A percentile compares a stretch with the other conserved stretches of the same genome.
phyloP scores from a whole-genome alignment of 2,329 filamentous ascomycete genomes.

The Cadophora gregata region DNA sequence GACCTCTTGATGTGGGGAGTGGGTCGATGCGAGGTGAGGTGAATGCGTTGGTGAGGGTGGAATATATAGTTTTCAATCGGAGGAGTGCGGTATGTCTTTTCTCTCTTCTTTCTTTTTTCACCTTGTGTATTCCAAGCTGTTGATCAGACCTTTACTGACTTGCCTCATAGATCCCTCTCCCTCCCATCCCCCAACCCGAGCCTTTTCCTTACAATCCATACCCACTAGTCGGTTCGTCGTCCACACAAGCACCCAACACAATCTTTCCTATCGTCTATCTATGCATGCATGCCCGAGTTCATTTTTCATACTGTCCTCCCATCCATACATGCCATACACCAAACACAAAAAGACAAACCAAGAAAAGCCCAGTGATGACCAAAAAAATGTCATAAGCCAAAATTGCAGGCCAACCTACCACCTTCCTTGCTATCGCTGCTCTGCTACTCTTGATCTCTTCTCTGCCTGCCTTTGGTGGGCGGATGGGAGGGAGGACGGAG shows the following conservation, averaged over 20 bases:
- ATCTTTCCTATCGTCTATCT: not conserved
- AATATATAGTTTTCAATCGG: slow-evolving; percentile 49
- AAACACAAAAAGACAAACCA: too few relatives aligned
- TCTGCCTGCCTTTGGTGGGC: not conserved
- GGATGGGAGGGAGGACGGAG: not conserved
- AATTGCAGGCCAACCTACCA: slow-evolving; percentile 47
- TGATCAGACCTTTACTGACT: not conserved
- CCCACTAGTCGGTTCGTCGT: not conserved
- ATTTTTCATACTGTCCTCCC: slow-evolving; percentile 12
- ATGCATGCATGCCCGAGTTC: slow-evolving; percentile 2
- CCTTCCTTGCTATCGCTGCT: slow-evolving; percentile 20
- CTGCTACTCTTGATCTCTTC: slow-evolving; percentile 17
- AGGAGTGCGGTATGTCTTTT: slow-evolving; percentile 40
- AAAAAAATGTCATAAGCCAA: slow-evolving; percentile 47
- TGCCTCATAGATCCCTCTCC: not conserved
- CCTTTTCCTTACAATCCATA: not conserved
- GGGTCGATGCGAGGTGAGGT: slow-evolving; percentile 26
- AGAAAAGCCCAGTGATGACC: slow-evolving; percentile 46
- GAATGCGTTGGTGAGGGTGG: slow-evolving; percentile 38
- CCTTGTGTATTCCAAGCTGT: not conserved
- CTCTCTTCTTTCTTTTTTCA: not conserved
- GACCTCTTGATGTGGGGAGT: slow-evolving; percentile 21
- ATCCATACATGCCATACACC: not conserved
- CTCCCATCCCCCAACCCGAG: slow-evolving; percentile 1
- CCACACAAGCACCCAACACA: not conserved